Evolutionary conservation across 73 alveolate genomes (phyloP).

Genomic region (Paramecium tetraurelia): DNA sequence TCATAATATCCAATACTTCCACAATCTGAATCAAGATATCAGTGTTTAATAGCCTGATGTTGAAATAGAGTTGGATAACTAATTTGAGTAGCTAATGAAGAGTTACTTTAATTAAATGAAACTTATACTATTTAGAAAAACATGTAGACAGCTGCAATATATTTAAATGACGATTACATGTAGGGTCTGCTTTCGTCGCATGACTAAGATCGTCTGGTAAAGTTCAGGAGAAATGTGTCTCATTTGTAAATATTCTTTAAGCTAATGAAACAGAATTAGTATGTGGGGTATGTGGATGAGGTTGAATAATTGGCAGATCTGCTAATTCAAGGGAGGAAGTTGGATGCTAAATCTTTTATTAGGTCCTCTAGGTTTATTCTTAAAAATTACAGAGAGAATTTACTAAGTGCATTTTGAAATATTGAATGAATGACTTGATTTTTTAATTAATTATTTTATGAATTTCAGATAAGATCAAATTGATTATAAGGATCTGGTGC

Average conservation of each 20-base stretch:
- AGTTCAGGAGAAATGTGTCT: background rate
- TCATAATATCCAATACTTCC: background rate
- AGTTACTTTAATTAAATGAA: slow-evolving; percentile 20
- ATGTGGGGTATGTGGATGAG: background rate
- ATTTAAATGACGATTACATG: slow-evolving; percentile 5
- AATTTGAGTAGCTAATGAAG: background rate
- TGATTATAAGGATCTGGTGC: slow-evolving; percentile 41
- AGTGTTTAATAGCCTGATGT: background rate
- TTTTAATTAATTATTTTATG: slow-evolving; percentile 12
- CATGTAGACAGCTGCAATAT: slow-evolving; percentile 43
- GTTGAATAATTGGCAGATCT: background rate
- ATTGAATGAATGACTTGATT: background rate
- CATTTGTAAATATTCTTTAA: background rate
- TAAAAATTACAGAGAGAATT: background rate
- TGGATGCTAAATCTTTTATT: background rate
- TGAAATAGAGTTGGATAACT: background rate
- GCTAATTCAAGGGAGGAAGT: background rate
- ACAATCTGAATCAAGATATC: background rate
- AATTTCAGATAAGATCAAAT: slow-evolving; percentile 39
- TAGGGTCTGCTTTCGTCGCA: background rate
- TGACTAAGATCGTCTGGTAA: background rate
- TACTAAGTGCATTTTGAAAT: background rate
- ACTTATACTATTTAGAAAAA: slow-evolving; percentile 16
- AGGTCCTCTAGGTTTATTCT: background rate
- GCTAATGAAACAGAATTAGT: background rate